Percentiles rank a stretch among this genome's conserved stretches.
Conservation (phyloP, 2,329 filamentous ascomycete species). For the Phialocephala subalpina region DNA sequence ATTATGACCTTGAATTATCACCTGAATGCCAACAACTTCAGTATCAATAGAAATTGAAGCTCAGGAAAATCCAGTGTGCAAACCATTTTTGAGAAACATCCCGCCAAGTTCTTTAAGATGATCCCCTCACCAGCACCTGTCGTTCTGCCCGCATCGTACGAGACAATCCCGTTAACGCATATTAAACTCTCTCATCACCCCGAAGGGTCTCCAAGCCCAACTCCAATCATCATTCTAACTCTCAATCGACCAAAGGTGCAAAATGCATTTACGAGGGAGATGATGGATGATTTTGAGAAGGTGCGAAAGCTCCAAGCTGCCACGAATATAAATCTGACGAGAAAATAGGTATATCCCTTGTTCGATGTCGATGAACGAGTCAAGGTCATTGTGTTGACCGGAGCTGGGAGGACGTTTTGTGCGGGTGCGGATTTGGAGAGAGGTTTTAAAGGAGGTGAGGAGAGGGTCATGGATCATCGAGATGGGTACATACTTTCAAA, state of each 20-base stretch:
- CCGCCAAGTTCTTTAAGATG: neutral
- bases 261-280: constrained; percentile 48
- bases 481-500: constrained; percentile 42
- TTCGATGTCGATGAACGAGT: constrained; percentile 59
- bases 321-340: too few relatives aligned
- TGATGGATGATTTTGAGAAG: constrained; percentile 66
- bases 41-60: too few relatives aligned
- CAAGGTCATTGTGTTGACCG: constrained; percentile 50
- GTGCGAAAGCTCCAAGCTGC: too few relatives aligned
- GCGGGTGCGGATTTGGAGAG: constrained; percentile 27
- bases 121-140: constrained; percentile 1
- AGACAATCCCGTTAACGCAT: constrained; percentile 49
- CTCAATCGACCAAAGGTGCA: constrained; percentile 70
- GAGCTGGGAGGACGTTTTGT: neutral
- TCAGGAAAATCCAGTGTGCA: too few relatives aligned
- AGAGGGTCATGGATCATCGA: constrained; percentile 47
- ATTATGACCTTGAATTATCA: neutral
- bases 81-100: neutral
- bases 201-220: constrained; percentile 58
- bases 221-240: constrained; percentile 66
- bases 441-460: constrained; percentile 28
- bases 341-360: neutral
- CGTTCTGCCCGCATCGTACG: constrained; percentile 47
- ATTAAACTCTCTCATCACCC: constrained; percentile 58
- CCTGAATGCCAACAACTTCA: neutral